These are phyloP conservation scores for Xylaria longipes DNA, from an alignment of 495 filamentous ascomycete species.

Conservation along the genomic window DNA sequence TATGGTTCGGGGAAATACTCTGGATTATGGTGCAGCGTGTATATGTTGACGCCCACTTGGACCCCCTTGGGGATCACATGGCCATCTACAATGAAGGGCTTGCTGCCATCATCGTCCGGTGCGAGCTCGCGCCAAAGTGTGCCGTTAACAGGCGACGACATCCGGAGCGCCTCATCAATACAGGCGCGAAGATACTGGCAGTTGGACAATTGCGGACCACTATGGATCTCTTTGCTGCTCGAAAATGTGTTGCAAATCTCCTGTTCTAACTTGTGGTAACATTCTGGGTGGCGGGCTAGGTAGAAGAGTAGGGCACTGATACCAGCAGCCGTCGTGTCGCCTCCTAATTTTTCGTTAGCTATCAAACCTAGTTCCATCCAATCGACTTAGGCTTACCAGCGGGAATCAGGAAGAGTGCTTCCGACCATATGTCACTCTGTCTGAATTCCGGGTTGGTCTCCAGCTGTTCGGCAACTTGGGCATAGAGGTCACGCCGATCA, in stretches of 20 bases:
- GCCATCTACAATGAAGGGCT: conserved; percentile 43
- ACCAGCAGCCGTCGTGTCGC: conserved; percentile 24
- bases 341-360: conserved; percentile 13
- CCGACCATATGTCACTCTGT: conserved; percentile 28
- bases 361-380: not conserved
- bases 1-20: conserved; percentile 47
- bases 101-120: conserved; percentile 41
- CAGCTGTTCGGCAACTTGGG: conserved; percentile 14
- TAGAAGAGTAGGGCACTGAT: conserved; percentile 28
- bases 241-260: conserved; percentile 49
- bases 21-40: conserved; percentile 48
- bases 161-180: conserved; percentile 66
- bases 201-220: conserved; percentile 50
- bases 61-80: conserved; percentile 35
- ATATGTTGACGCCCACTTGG: conserved; percentile 47
- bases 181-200: conserved; percentile 54
- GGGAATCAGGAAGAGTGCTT: conserved; percentile 29
- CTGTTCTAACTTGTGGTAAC: conserved; percentile 46
- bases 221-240: conserved; percentile 43
- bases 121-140: conserved; percentile 50
- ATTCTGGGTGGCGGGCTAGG: conserved; percentile 39
- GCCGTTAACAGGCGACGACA: conserved; percentile 58
- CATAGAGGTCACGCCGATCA: conserved; percentile 23
- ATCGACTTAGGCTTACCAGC: conserved; percentile 24
- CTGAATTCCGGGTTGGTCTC: not conserved